phyloP scores from a whole-genome alignment of 176 grass and related monocot species.

The Aegilops tauschii region DNA sequence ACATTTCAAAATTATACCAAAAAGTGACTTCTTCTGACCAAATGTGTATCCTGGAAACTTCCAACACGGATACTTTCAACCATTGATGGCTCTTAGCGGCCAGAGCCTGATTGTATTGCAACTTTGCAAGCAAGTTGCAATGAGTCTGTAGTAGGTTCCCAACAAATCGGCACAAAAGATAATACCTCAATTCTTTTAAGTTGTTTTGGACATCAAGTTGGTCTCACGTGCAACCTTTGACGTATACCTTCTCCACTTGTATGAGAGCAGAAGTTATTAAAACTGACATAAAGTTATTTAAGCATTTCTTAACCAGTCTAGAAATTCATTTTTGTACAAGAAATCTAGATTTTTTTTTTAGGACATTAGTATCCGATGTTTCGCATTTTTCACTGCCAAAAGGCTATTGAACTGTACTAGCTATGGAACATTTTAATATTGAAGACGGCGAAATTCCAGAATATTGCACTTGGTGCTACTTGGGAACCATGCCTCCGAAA shows the following conservation, averaged over 20 bases:
- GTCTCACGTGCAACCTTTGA: not conserved
- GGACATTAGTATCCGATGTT: not conserved
- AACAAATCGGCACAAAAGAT: not conserved
- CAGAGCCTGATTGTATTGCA: not conserved
- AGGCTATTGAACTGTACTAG: not conserved
- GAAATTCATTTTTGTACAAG: not conserved
- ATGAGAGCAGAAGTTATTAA: not conserved
- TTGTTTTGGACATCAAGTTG: not conserved
- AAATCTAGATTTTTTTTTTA: not conserved
- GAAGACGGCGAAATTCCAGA: not conserved
- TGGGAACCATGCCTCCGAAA: not conserved
- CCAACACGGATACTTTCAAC: not conserved
- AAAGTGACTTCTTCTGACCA: not conserved
- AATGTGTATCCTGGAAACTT: not conserved
- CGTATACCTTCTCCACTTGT: not conserved
- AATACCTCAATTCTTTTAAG: not conserved
- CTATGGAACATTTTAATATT: not conserved
- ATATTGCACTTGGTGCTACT: not conserved
- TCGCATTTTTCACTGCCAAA: not conserved
- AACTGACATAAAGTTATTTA: not conserved
- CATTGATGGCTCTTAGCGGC: not conserved
- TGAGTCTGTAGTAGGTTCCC: not conserved
- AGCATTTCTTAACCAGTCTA: not conserved
- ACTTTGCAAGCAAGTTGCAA: not conserved
- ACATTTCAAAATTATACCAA: not conserved